Percentiles rank a stretch among this genome's conserved stretches.
Conservation (phyloP, 2,329 filamentous ascomycete genomes). For the Microthyrium microscopicum region DNA sequence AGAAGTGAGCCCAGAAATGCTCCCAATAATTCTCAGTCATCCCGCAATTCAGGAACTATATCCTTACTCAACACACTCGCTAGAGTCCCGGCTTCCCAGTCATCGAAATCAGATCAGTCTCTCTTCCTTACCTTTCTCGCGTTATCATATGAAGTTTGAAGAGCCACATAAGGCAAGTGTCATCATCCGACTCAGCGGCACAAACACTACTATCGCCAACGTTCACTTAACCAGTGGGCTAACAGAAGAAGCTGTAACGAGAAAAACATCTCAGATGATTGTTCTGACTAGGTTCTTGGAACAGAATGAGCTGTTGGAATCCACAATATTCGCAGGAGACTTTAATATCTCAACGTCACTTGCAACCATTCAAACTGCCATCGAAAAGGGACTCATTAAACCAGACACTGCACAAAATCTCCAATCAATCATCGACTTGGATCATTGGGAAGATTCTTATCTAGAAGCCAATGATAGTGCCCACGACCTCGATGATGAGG, state of each 20-base stretch:
- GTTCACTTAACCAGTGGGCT: slow-evolving; percentile 47
- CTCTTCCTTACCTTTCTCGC: slow-evolving; percentile 38
- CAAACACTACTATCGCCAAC: slow-evolving; percentile 35
- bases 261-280: slow-evolving; percentile 40
- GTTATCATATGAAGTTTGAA: slow-evolving; percentile 37
- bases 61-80: background rate
- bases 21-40: background rate
- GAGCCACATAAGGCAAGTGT: slow-evolving; percentile 42
- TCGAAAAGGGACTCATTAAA: background rate
- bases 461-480: background rate
- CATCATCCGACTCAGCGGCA: slow-evolving; percentile 26
- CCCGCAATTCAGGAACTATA: background rate
- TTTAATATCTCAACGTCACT: slow-evolving; percentile 3
- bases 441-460: slow-evolving; percentile 2
- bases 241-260: slow-evolving; percentile 38
- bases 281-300: slow-evolving; percentile 19
- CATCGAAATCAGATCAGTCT: slow-evolving; percentile 45
- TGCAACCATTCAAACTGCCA: background rate
- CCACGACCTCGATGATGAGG: slow-evolving; percentile 20
- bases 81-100: slow-evolving; percentile 28
- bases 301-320: background rate
- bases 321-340: background rate
- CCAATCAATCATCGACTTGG: background rate
- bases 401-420: background rate
- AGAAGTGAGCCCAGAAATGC: slow-evolving; percentile 1